Evolutionary conservation across 495 filamentous ascomycete species (phyloP).

Genomic region (Hypomontagnella monticulosa): DNA sequence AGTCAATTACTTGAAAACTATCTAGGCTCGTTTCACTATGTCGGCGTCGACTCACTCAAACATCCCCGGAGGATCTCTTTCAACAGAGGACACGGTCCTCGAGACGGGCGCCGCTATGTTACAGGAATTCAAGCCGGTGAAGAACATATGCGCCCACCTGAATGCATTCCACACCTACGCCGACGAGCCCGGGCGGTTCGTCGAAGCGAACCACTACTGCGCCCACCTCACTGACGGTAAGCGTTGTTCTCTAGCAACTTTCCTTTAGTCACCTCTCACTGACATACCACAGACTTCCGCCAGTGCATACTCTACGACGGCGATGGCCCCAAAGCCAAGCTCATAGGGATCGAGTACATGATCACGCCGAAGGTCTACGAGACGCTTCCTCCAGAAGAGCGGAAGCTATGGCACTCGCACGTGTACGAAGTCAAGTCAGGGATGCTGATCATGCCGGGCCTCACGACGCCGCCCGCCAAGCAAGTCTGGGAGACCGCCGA

Average conservation of each 20-base stretch:
- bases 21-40: too few relatives aligned
- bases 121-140: slow-evolving; percentile 72
- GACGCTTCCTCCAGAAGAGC: slow-evolving; percentile 71
- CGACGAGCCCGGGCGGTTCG: slow-evolving; percentile 68
- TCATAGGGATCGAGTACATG: slow-evolving; percentile 96
- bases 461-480: slow-evolving; percentile 60
- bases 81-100: slow-evolving; percentile 37
- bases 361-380: slow-evolving; percentile 75
- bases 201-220: slow-evolving; percentile 90
- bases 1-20: too few relatives aligned
- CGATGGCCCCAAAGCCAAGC: slow-evolving; percentile 67
- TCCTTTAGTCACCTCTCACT: not conserved
- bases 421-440: slow-evolving; percentile 89
- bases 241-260: not conserved
- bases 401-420: slow-evolving; percentile 80
- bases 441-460: slow-evolving; percentile 85
- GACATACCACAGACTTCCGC: slow-evolving; percentile 55
- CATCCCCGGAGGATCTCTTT: slow-evolving; percentile 38
- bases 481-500: slow-evolving; percentile 78
- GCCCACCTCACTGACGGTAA: slow-evolving; percentile 75
- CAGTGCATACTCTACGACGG: slow-evolving; percentile 91
- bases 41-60: slow-evolving; percentile 10
- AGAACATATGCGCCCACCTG: slow-evolving; percentile 82
- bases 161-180: slow-evolving; percentile 89
- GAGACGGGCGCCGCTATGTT: slow-evolving; percentile 46